Base-by-base conservation (phyloP, 1,139 yeast species). In the Lipomyces yarrowii region DNA sequence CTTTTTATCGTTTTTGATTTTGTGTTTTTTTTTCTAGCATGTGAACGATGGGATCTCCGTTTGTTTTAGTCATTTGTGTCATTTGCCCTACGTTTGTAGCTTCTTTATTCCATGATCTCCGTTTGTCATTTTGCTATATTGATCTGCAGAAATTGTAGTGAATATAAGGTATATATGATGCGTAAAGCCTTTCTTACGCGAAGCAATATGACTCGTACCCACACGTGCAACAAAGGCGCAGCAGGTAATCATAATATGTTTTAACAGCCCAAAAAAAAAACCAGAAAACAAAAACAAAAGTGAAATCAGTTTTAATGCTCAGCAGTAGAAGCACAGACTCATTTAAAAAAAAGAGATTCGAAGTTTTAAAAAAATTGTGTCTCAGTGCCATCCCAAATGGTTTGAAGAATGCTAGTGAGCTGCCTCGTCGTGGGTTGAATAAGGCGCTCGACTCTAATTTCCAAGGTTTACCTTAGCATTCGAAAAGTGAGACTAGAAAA, bases 31-130 rank as follows among this genome's bases (percentile, higher is more conserved):
- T 26, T n/a, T n/a, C n/a, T 42, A 42, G 48, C 72, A 48, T 65
- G 71, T 37, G 74, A 73, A 15, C 48, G 48, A 42, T 42, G 69
- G 67, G 26, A 42, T 52, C 59, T 60, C 60, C 56, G 63, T 51
- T 55, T 54, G 30, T 26, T 39, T 62, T 60, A 11, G 64, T 62
- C 46, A 63, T 70, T 33, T 37, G 55, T 21, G 62, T 64, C 32
- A 59, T 60, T 57, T 68, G 63, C 15, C 18, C 26, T 7, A 42
- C 15, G 11, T 26, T 26, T 18, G 6, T 61, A 33, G 33, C 59
- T 11, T 37, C 39, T 21, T 11, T 42, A 15, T 39, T 11, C 21
- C 21, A 57, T 57, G 23, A 57, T 26, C 37, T 13, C 7, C 6
- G 18, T 23, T 56, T 33, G 32, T 30, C 60, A 61, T 61, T 48